These are phyloP conservation scores for Halophytophthora batemanensis DNA, from an alignment of 352 stramenopile genomes.

Conservation along the genomic window DNA sequence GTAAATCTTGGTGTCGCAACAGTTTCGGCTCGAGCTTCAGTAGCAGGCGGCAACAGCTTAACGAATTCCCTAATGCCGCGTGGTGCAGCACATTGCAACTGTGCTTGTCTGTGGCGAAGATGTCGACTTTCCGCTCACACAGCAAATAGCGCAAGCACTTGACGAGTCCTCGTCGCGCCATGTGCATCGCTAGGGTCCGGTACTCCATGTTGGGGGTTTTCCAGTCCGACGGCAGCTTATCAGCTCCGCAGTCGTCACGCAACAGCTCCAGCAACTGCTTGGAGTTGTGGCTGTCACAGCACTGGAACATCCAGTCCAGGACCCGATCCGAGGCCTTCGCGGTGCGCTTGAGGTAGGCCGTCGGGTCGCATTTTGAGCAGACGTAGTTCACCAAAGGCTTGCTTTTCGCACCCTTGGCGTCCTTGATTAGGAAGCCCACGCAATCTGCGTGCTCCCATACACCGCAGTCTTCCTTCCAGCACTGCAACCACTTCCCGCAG, in stretches of 20 bases:
- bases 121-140: slow-evolving; percentile 34
- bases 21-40: slow-evolving; percentile 40
- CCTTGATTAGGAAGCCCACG: slow-evolving; percentile 41
- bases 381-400: slow-evolving; percentile 25
- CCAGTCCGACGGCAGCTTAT: slow-evolving; percentile 31
- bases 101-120: slow-evolving; percentile 43
- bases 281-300: slow-evolving; percentile 57
- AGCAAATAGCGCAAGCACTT: slow-evolving; percentile 43
- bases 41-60: slow-evolving; percentile 32
- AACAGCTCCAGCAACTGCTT: slow-evolving; percentile 52
- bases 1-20: slow-evolving; percentile 50
- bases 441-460: slow-evolving; percentile 76
- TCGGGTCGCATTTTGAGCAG: slow-evolving; percentile 49
- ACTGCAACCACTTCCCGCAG: slow-evolving; percentile 65
- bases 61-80: slow-evolving; percentile 37
- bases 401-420: slow-evolving; percentile 6
- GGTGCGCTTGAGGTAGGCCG: slow-evolving; percentile 28
- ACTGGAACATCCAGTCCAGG: slow-evolving; percentile 65
- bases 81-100: slow-evolving; percentile 59
- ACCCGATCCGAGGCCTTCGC: slow-evolving; percentile 22
- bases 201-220: slow-evolving; percentile 27
- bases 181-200: slow-evolving; percentile 53
- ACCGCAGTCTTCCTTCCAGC: slow-evolving; percentile 55
- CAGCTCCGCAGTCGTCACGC: slow-evolving; percentile 17
- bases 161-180: slow-evolving; percentile 34